Evolutionary conservation across 176 grass and related monocot genomes (phyloP).

Genomic region (Eleusine coracana): DNA sequence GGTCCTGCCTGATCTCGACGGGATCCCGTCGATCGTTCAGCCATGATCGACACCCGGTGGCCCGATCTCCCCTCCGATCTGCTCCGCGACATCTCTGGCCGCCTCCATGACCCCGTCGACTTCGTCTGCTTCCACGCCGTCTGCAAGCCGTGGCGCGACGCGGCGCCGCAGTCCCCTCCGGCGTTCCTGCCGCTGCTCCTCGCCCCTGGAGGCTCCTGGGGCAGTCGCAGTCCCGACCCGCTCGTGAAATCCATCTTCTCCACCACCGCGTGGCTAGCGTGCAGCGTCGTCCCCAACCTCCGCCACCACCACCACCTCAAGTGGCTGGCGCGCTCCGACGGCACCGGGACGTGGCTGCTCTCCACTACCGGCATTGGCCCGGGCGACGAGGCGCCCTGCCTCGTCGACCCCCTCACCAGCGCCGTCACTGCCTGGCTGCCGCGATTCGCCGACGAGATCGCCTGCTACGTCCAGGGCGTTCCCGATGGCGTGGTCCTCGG

Average conservation of each 20-base stretch:
- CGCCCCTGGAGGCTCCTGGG: neutral
- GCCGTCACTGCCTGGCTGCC: neutral
- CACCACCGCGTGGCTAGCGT: neutral
- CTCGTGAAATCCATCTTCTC: neutral
- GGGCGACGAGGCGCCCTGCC: neutral
- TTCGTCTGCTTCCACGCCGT: constrained; percentile 4
- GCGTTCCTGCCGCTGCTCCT: neutral
- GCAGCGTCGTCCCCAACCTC: neutral
- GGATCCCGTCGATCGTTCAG: neutral
- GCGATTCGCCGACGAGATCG: neutral
- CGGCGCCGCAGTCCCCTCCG: neutral
- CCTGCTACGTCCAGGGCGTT: neutral
- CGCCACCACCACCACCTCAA: neutral
- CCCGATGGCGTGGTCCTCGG: neutral
- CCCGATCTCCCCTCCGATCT: neutral
- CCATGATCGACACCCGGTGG: neutral
- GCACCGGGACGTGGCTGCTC: neutral
- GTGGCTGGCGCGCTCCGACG: neutral
- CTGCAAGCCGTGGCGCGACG: constrained; percentile 9
- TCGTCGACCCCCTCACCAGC: neutral
- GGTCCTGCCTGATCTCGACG: too few relatives aligned
- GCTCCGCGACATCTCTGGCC: neutral
- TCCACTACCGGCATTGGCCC: neutral
- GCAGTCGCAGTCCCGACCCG: neutral
- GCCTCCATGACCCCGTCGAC: neutral